Base-by-base conservation (phyloP, 2,329 filamentous ascomycete genomes). In the Fusarium cyanostomum region DNA sequence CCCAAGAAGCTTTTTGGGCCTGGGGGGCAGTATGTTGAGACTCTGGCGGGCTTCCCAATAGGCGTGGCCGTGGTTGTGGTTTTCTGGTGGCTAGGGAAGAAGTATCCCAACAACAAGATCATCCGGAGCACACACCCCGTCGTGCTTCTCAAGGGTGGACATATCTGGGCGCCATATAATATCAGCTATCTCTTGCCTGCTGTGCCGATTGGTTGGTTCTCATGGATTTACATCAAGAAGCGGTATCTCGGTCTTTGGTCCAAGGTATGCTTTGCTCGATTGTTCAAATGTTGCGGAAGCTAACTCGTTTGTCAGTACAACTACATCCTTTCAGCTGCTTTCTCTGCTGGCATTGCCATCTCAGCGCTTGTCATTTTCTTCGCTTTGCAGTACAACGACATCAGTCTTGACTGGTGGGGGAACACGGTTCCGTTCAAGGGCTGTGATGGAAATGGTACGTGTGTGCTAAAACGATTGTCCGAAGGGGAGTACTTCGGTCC, bases 281-380 rank as follows among this genome's bases (percentile, higher is more conserved):
- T 15, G n/a, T 4, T 9, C 6, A 5, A 24, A 10, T 11, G 2
- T 2, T 16, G 6, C 5, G 7, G 31, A 13, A 4, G 16, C 66
- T 72, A 45, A 73, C 55, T 6, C 8, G 34, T 3, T 3, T 52
- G 74, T 72, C 53, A 80, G 75, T 77, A 78, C 67, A 78, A 82
- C 68, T 83, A 80, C 54, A 80, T 83, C 16, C 72, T 82, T 3
- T 81, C 81, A 1, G 79, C 81, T 0, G 75, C 80, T 1, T 78
- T 82, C 51, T 79, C 76, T 1, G 73, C 75, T 0, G 81, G 76
- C 3, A 76, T 84, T 16, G 81, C 81, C 15, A 72, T 84, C 37
- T 73, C 80, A 0, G 81, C 73, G 11, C 74, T 84, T 18, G 55
- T 84, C 48, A 80, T 82, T 41, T 80, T 84, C 72, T 84, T 84